phyloP scores from a whole-genome alignment of 1,139 yeast species.

The Magnusiomyces tetraspermus region DNA sequence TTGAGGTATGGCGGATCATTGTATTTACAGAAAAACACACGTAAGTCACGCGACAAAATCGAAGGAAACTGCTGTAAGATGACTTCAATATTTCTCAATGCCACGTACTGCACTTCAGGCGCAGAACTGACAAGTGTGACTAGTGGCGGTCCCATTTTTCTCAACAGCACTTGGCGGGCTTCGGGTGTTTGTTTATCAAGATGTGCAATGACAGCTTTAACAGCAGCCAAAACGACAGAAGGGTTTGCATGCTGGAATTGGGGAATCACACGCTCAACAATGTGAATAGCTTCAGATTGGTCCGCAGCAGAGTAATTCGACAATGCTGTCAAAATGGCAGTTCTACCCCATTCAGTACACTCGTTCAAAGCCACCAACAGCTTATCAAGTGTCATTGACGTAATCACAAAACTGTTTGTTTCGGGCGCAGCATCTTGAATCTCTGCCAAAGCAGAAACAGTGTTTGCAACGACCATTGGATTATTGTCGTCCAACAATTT shows the following conservation, averaged over 20 bases:
- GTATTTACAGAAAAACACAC: constrained; percentile 88
- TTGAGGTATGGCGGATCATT: constrained; percentile 92
- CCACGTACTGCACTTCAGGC: constrained; percentile 94
- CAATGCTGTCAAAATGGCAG: constrained; percentile 75
- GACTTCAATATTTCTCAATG: constrained; percentile 82
- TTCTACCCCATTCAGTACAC: constrained; percentile 98
- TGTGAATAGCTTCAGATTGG: constrained; percentile 65
- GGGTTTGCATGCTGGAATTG: constrained; percentile 97
- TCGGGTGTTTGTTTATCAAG: constrained; percentile 44
- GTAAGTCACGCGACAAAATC: constrained; percentile 65
- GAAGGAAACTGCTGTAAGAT: constrained; percentile 83
- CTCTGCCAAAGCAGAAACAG: constrained; percentile 78
- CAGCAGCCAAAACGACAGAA: constrained; percentile 80
- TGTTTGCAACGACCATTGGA: constrained; percentile 91
- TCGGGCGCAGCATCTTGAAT: constrained; percentile 61
- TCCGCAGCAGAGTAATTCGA: constrained; percentile 54
- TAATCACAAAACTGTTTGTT: constrained; percentile 38
- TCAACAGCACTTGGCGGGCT: constrained; percentile 42
- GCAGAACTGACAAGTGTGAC: constrained; percentile 79
- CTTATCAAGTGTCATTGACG: constrained; percentile 45
- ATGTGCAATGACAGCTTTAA: constrained; percentile 73
- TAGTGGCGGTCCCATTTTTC: constrained; percentile 81
- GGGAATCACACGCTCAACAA: constrained; percentile 85
- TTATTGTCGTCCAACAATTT: constrained; percentile 75
- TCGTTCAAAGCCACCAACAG: constrained; percentile 81